phyloP scores from a whole-genome alignment of 2,329 filamentous ascomycete genomes.

The Colletotrichum sp. region DNA sequence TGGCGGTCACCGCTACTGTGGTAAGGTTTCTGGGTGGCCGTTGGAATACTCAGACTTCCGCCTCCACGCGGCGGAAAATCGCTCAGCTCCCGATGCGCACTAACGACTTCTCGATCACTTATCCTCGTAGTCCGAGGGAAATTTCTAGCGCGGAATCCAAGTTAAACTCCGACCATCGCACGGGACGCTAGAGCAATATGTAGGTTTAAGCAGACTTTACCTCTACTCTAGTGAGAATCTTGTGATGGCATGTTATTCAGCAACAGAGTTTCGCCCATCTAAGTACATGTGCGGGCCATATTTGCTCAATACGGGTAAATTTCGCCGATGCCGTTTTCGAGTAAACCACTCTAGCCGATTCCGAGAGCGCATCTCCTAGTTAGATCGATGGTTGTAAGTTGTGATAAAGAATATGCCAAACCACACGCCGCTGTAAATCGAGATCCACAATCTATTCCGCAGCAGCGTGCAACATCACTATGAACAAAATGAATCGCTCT shows the following conservation, averaged over 20 bases:
- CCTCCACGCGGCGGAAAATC: background rate
- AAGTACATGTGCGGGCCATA: background rate
- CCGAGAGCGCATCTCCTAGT: background rate
- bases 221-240: background rate
- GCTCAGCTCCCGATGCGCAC: background rate
- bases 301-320: background rate
- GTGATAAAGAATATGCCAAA: background rate
- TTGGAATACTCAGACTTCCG: background rate
- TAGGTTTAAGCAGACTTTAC: background rate
- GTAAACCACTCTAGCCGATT: background rate
- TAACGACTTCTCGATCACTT: background rate
- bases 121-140: background rate
- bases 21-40: background rate
- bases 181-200: background rate
- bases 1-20: too few relatives aligned
- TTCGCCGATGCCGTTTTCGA: background rate
- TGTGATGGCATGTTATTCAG: background rate
- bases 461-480: background rate
- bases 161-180: background rate
- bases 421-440: background rate
- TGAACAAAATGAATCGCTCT: background rate
- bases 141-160: background rate
- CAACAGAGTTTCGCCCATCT: background rate
- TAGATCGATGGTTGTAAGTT: background rate
- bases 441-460: background rate